A percentile compares a stretch with the other conserved stretches of the same genome.
Evolutionary conservation across 2,329 filamentous ascomycete species (phyloP).

Genomic region (Calonectria pseudoturangicola): DNA sequence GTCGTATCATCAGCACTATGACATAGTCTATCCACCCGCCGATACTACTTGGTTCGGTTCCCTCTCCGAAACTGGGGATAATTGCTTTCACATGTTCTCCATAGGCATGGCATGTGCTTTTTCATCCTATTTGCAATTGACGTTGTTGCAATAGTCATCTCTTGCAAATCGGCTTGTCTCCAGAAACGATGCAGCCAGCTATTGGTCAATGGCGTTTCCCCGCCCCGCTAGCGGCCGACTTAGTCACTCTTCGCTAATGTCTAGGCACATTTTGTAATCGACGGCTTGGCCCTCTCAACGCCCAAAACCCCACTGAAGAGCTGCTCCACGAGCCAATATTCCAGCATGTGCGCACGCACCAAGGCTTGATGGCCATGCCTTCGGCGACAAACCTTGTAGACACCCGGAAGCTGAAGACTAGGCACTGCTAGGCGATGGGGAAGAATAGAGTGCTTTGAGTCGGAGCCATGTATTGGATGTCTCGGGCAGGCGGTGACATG

Average conservation of each 20-base stretch:
- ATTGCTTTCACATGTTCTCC: not conserved
- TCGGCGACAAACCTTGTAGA: conserved; percentile 4
- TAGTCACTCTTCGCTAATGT: conserved; percentile 34
- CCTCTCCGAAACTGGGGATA: not conserved
- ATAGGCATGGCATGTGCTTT: not conserved
- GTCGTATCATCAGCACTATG: conserved; percentile 11
- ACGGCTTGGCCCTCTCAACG: not conserved
- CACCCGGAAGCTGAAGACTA: not conserved
- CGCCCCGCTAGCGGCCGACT: conserved; percentile 10
- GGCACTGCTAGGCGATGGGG: not conserved
- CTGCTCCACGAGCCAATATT: conserved; percentile 5
- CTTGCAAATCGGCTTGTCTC: conserved; percentile 6
- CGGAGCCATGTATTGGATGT: not conserved
- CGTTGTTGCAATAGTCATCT: conserved; percentile 4
- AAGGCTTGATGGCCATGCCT: not conserved
- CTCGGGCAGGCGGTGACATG: conserved; percentile 11
- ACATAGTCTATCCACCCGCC: not conserved
- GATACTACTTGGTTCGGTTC: not conserved
- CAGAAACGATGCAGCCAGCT: not conserved
- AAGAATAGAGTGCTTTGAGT: not conserved
- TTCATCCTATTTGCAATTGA: not conserved
- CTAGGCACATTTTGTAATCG: conserved; percentile 34
- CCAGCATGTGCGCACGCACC: conserved; percentile 3
- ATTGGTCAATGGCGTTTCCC: conserved; percentile 13
- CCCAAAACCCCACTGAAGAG: conserved; percentile 1